Conservation (phyloP, 768 basidiomycete genomes). For the Mycena venus region DNA sequence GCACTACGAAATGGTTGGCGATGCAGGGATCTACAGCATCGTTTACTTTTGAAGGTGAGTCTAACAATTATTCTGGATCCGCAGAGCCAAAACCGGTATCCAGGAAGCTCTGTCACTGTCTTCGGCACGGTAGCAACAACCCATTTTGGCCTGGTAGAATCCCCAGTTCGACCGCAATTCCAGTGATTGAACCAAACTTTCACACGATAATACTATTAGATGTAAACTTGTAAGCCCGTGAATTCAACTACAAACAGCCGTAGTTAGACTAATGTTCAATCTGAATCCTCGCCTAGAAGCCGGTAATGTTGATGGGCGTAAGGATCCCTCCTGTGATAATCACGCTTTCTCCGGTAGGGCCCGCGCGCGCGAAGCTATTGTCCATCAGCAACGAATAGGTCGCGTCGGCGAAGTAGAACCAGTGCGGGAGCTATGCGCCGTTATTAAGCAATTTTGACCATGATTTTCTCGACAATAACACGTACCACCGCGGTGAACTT, state of each 20-base stretch:
- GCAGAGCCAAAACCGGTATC: no score
- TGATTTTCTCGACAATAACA: neutral
- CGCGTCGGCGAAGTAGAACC: slow-evolving; percentile 26
- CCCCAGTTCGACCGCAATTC: no score
- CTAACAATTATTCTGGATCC: neutral
- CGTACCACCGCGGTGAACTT: slow-evolving; percentile 19
- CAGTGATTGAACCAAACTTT: no score
- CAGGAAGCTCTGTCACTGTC: neutral
- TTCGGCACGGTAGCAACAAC: neutral
- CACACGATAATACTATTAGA: no score
- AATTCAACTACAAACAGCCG: no score
- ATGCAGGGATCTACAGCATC: neutral
- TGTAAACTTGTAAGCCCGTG: no score
- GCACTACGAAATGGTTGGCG: neutral
- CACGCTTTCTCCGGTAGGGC: slow-evolving; percentile 21
- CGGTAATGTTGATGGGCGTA: slow-evolving; percentile 20
- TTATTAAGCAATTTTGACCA: neutral
- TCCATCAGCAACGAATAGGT: slow-evolving; percentile 9
- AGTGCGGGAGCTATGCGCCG: slow-evolving; percentile 11
- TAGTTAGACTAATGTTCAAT: no score
- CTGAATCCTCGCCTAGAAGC: neutral
- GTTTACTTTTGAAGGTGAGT: neutral
- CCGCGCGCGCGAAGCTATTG: slow-evolving; percentile 20
- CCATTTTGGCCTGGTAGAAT: no score
- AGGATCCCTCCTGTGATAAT: slow-evolving; percentile 17